Evolutionary conservation across 306 rosid species (phyloP), one percentile per base, ranked within the genome.

Genomic region (Trifolium fragiferum): DNA sequence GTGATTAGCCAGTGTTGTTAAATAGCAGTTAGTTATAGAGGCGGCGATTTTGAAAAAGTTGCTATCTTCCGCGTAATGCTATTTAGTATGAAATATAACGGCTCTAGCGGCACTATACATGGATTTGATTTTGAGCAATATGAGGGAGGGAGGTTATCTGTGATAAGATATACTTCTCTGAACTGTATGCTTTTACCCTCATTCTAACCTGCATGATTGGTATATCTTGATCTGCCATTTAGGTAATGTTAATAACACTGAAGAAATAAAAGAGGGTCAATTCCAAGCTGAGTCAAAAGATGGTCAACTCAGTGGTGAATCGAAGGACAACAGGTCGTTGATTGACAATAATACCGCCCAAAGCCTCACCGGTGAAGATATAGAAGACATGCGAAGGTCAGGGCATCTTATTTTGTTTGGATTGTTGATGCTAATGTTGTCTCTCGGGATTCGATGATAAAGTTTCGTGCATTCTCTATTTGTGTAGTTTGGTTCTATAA

Each of bases 341-440:
- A 61, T 91, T 4, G 97, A 91, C 75, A 90, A 94, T 77, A 94
- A 94, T 82, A 87, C 82, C 7, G 98, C 98, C 4, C 98, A 94
- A 49, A 90, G 74, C 84, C 82, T 91, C 14, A 89, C 92, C 19
- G 89, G 97, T 23, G 98, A 94, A 77, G 98, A 87, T 55, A 91
- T 91, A 43, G 83, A 91, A 62, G 85, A 86, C 54, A 85, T 93
- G 97, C 80, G 90, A 82, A 82, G 87, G 98, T 88, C 80, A 86
- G 81, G 59, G 18, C 25, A 10, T 64, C 64, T 50, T 55, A 30
- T 7, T 3, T 27, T 74, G 59, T 35, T 68, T 73, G 47, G 41
- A 58, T 30, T 59, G 67, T 60, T 2, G 62, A 18, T 32, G 18
- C 46, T 59, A 37, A 11, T 30, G 8, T 44, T 30, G 7, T 33